These are phyloP conservation scores for Rhypophila decipiens DNA, from an alignment of 495 filamentous ascomycete genomes.

Conservation along the genomic window DNA sequence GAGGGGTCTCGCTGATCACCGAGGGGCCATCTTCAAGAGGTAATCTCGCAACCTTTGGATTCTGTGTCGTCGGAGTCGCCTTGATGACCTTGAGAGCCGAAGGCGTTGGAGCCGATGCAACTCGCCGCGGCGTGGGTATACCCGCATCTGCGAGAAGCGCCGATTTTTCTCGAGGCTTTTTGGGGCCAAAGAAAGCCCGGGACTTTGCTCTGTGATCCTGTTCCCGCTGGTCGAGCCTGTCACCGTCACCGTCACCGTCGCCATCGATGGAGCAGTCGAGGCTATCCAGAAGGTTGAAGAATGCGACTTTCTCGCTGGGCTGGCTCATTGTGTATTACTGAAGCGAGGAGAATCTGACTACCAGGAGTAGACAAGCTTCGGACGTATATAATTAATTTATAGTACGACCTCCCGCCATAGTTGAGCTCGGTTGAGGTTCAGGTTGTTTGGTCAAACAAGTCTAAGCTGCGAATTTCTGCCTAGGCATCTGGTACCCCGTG, in stretches of 20 bases:
- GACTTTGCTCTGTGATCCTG: conserved; percentile 13
- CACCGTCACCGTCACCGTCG: conserved; percentile 16
- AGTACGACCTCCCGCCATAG: too few species aligned
- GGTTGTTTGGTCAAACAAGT: too few species aligned
- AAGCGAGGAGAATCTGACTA: too few species aligned
- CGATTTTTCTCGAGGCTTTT: background rate
- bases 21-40: conserved; percentile 1
- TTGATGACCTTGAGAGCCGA: conserved; percentile 9
- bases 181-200: conserved; percentile 16
- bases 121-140: conserved; percentile 3
- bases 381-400: too few species aligned
- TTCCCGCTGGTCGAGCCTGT: conserved; percentile 16
- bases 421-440: too few species aligned
- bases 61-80: conserved; percentile 13
- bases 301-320: conserved; percentile 20
- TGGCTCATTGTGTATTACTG: too few species aligned
- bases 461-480: too few species aligned
- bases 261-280: conserved; percentile 10
- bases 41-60: background rate
- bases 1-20: conserved; percentile 20
- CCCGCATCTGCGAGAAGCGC: background rate
- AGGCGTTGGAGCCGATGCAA: conserved; percentile 13
- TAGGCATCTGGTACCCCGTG: too few species aligned
- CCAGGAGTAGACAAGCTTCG: too few species aligned
- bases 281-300: conserved; percentile 21